phyloP scores from a whole-genome alignment of 2,329 filamentous ascomycete genomes.

The Aspergillus felis region DNA sequence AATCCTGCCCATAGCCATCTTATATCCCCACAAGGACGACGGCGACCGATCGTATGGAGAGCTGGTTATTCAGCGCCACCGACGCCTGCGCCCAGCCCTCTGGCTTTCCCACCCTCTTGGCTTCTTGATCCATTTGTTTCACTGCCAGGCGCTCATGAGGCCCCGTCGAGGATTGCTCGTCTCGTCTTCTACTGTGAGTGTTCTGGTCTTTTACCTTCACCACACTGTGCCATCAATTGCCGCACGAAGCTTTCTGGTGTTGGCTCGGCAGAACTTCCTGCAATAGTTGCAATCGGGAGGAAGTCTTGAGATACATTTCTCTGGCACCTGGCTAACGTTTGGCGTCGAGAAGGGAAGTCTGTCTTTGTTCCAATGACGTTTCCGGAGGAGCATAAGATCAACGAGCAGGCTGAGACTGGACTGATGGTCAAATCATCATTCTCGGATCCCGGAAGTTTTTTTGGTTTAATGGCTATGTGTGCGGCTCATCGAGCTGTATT shows the following conservation, averaged over 20 bases:
- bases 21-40: conserved; percentile 7
- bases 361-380: conserved; percentile 40
- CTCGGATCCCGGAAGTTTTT: conserved; percentile 35
- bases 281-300: neutral
- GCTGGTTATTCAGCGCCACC: conserved; percentile 13
- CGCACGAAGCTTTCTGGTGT: neutral
- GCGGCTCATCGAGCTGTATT: conserved; percentile 38
- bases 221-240: neutral
- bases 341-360: conserved; percentile 22
- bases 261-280: neutral
- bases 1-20: conserved; percentile 1
- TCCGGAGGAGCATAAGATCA: conserved; percentile 27
- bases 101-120: conserved; percentile 20
- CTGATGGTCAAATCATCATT: conserved; percentile 31
- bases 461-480: conserved; percentile 37
- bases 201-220: neutral
- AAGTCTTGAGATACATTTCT: neutral
- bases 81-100: conserved; percentile 14
- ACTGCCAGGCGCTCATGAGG: conserved; percentile 24
- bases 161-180: conserved; percentile 23
- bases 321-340: conserved; percentile 13
- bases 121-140: conserved; percentile 34
- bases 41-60: conserved; percentile 16
- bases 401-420: conserved; percentile 23
- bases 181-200: conserved; percentile 34